These are phyloP conservation scores for Chaetomiaceae sp. DNA, from an alignment of 2,329 filamentous ascomycete genomes.

Conservation along the genomic window DNA sequence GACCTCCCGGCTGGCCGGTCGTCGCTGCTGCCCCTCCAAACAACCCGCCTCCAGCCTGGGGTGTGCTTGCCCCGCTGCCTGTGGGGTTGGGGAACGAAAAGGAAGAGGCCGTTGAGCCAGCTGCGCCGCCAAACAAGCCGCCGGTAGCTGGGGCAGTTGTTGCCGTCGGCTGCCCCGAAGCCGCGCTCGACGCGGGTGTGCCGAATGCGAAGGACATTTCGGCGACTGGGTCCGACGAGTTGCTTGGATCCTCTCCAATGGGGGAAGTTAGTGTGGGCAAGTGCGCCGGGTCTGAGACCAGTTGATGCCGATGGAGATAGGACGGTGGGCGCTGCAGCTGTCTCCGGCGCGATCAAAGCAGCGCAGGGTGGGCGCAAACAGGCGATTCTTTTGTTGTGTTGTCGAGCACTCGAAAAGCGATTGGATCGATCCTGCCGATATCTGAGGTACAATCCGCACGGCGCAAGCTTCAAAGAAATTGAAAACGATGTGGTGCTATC, in stretches of 20 bases:
- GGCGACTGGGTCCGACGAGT: background rate
- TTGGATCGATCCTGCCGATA: background rate
- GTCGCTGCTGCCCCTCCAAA: constrained; percentile 20
- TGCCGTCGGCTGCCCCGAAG: constrained; percentile 23
- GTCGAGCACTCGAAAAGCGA: constrained; percentile 2
- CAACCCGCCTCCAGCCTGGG: constrained; percentile 19
- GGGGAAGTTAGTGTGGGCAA: background rate
- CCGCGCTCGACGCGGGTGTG: constrained; percentile 21
- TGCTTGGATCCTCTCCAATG: background rate
- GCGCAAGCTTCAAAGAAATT: background rate
- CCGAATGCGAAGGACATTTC: constrained; percentile 28
- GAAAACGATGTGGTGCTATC: background rate
- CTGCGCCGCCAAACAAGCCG: constrained; percentile 26
- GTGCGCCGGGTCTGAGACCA: background rate
- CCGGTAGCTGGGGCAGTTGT: constrained; percentile 24
- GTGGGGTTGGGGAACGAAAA: constrained; percentile 30
- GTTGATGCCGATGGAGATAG: background rate
- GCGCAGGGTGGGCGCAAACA: constrained; percentile 10
- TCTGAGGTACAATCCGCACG: background rate
- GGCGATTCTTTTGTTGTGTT: background rate
- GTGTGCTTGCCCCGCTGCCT: constrained; percentile 16
- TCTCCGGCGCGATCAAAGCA: constrained; percentile 3
- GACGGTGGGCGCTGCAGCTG: background rate
- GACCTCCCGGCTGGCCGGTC: constrained; percentile 23
- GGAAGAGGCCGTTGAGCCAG: constrained; percentile 31